Conservation (phyloP, 306 rosid species). For the Prunus mira region DNA sequence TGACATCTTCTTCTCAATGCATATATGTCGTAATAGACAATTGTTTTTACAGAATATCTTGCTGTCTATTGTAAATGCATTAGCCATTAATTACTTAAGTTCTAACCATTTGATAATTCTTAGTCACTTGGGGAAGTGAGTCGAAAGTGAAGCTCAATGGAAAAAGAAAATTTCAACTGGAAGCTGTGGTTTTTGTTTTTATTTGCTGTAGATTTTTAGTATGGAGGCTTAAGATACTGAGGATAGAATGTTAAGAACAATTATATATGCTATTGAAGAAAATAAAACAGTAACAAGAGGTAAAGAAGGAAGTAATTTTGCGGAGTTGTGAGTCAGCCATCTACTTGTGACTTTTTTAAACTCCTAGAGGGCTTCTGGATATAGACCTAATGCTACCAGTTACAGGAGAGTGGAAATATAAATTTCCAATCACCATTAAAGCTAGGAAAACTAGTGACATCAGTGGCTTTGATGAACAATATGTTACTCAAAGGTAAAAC, state of each 20-base stretch:
- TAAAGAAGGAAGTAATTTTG: too few relatives aligned
- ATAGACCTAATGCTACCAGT: too few relatives aligned
- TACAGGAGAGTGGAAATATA: too few relatives aligned
- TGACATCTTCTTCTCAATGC: conserved; percentile 6
- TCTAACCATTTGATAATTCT: neutral
- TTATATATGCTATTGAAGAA: neutral
- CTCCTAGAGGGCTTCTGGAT: too few relatives aligned
- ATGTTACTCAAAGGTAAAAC: too few relatives aligned
- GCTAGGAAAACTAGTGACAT: too few relatives aligned
- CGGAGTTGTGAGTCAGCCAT: too few relatives aligned
- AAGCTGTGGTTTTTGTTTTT: neutral
- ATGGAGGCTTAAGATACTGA: neutral
- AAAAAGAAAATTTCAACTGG: neutral
- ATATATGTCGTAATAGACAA: neutral
- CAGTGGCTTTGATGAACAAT: too few relatives aligned
- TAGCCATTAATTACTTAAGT: neutral
- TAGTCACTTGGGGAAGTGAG: neutral
- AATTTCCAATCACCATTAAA: too few relatives aligned
- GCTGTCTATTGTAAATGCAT: neutral
- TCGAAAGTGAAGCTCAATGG: neutral
- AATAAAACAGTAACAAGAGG: too few relatives aligned
- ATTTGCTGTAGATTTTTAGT: neutral
- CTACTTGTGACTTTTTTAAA: too few relatives aligned
- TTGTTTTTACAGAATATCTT: neutral
- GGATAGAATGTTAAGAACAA: neutral